A percentile compares a stretch with the other conserved stretches of the same genome.
Conservation (phyloP, 805 yeast genomes). For the Cyberlindnera sargentensis region DNA sequence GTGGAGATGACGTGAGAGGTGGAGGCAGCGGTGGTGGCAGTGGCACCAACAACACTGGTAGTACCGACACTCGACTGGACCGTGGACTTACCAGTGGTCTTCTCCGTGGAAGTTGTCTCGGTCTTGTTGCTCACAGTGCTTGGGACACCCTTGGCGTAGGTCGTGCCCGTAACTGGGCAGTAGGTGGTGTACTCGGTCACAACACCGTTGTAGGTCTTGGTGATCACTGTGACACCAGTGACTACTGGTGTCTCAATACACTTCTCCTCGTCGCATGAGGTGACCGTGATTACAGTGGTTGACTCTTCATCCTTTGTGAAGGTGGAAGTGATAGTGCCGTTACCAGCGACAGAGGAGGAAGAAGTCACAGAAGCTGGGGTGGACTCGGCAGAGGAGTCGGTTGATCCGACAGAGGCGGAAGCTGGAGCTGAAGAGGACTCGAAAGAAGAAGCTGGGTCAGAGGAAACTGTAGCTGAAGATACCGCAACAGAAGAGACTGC, state of each 20-base stretch:
- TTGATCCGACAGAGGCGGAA: background rate
- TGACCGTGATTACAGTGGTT: constrained; percentile 2
- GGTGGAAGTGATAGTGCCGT: background rate
- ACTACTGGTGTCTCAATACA: constrained; percentile 2
- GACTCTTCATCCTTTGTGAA: background rate
- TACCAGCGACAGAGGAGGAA: constrained; percentile 1
- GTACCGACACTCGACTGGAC: background rate
- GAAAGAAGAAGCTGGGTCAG: background rate
- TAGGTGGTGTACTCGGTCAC: constrained; percentile 3
- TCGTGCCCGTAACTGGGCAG: constrained; percentile 2
- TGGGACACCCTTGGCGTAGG: background rate
- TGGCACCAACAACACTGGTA: background rate
- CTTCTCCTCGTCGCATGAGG: constrained; percentile 3
- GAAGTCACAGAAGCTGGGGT: background rate
- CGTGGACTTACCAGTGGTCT: background rate
- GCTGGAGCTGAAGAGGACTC: background rate
- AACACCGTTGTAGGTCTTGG: constrained; percentile 2
- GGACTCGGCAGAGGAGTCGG: background rate
- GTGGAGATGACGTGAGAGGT: constrained; percentile 1
- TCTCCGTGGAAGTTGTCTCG: constrained; percentile 1
- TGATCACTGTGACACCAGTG: constrained; percentile 5
- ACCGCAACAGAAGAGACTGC: background rate
- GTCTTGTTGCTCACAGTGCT: background rate
- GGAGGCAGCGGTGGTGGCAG: constrained; percentile 1
- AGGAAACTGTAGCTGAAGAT: background rate